Base-by-base conservation (phyloP, 495 filamentous ascomycete species). In the Entonaema liquescens region DNA sequence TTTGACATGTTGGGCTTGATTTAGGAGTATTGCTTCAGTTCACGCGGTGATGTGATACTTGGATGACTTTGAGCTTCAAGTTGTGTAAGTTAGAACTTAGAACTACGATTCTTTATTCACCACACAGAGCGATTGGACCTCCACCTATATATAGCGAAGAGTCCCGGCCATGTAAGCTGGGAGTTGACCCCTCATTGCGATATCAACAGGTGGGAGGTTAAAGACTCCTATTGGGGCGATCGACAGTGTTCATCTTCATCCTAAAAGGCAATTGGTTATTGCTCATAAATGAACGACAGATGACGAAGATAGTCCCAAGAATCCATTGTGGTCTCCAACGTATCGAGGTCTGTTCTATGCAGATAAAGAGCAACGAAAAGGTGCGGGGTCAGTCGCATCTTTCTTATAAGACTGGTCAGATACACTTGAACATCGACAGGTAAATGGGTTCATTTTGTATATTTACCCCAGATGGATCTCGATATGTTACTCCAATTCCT, bases 131-230 rank as follows among this genome's bases (percentile, higher is more conserved):
- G 12, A 31, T 33, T 33, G n/a, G 12, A 38, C 35, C 33, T 52
- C 26, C 21, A 15, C 33, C 40, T 56, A 55, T 70, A 66, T 68
- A 70, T 59, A 62, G 19, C 12, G 44, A 49, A 36, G 15, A 4
- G 60, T 19, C 53, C 31, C 31, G 52, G 26, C 63, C 59, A 59
- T 67, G 60, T 65, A 26, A 59, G 62, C 44, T 62, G 49, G 42
- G 50, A 58, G 19, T 70, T 67, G 67, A 70, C 71, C 71, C 71
- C 71, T 70, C 71, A 70, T 67, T 13, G 57, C 63, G 66, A 70
- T 70, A 73, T 73, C 71, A 73, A 67, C 36, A 17, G 53, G 26
- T 66, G 31, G 57, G 67, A 62, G 57, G 53, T 65, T 31, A 29
- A 50, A 65, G 50, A 38, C 50, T 62, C 65, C 50, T 42, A 52